A percentile compares a stretch with the other conserved stretches of the same genome.
Evolutionary conservation across 768 basidiomycete species (phyloP).

Genomic region (Saitozyma sp.): DNA sequence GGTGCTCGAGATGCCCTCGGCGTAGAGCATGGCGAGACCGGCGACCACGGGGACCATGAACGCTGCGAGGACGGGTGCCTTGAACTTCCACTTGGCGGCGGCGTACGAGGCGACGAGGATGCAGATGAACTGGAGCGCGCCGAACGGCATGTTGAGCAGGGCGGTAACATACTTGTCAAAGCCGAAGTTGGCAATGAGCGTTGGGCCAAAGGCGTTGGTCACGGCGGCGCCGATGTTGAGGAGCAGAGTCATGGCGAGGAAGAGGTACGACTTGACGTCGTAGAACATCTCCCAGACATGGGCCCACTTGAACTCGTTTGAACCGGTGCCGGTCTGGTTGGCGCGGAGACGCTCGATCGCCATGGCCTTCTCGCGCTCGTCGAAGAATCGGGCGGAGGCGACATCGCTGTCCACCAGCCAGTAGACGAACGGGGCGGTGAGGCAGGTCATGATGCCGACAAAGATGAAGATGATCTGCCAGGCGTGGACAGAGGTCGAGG

Average conservation of each 20-base stretch:
- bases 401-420: constrained; percentile 31
- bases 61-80: constrained; percentile 28
- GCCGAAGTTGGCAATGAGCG: constrained; percentile 30
- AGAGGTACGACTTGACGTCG: constrained; percentile 38
- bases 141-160: constrained; percentile 59
- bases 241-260: constrained; percentile 18
- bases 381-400: constrained; percentile 32
- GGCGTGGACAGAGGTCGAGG: constrained; percentile 16
- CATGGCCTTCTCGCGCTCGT: constrained; percentile 32
- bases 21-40: constrained; percentile 41
- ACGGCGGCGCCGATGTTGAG: constrained; percentile 38
- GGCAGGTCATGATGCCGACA: constrained; percentile 32
- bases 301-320: constrained; percentile 41
- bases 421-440: constrained; percentile 39
- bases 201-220: constrained; percentile 33
- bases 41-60: constrained; percentile 33
- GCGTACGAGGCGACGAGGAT: constrained; percentile 35
- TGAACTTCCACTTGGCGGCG: constrained; percentile 27
- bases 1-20: constrained; percentile 8
- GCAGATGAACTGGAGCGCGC: constrained; percentile 51
- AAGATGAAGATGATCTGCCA: constrained; percentile 47
- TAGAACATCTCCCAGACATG: constrained; percentile 38
- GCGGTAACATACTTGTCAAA: constrained; percentile 30
- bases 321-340: constrained; percentile 46
- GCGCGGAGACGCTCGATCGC: constrained; percentile 41